These are phyloP conservation scores for Coemansia sp. DNA, from an alignment of 192 early-diverging fungal genomes.

Conservation along the genomic window DNA sequence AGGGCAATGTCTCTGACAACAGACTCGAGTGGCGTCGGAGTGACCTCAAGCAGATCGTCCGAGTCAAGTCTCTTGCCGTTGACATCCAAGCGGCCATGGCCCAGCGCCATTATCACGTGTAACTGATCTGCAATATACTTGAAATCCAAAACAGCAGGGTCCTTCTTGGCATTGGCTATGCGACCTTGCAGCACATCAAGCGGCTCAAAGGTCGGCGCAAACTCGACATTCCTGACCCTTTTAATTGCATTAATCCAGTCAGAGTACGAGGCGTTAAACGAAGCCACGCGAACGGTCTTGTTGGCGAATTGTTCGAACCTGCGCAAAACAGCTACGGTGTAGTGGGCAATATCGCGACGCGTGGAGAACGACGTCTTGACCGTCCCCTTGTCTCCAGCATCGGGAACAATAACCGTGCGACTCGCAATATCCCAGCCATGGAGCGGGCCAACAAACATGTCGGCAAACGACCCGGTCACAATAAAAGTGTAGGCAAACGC, in stretches of 20 bases:
- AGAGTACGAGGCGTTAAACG: background rate
- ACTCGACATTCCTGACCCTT: background rate
- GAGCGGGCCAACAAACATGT: background rate
- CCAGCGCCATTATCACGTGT: background rate
- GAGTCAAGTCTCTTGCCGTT: background rate
- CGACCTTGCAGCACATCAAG: background rate
- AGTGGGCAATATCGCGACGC: background rate
- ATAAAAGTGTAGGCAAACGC: slow-evolving; percentile 1
- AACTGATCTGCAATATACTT: background rate
- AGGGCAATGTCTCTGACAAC: background rate
- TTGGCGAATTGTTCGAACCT: background rate
- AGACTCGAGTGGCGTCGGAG: background rate
- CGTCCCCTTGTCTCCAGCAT: background rate
- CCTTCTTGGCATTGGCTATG: background rate
- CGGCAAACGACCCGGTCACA: slow-evolving; percentile 1
- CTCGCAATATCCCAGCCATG: background rate
- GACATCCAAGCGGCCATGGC: background rate
- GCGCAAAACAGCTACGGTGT: background rate
- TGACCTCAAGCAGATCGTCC: background rate
- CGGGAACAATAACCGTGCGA: background rate
- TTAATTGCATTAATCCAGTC: background rate
- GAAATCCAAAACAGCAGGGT: background rate
- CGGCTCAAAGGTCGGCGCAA: background rate
- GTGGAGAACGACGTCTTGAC: background rate
- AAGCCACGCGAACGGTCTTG: background rate